These are phyloP conservation scores for Tausonia pullulans DNA, from an alignment of 1,284 basidiomycete genomes.

Conservation along the genomic window DNA sequence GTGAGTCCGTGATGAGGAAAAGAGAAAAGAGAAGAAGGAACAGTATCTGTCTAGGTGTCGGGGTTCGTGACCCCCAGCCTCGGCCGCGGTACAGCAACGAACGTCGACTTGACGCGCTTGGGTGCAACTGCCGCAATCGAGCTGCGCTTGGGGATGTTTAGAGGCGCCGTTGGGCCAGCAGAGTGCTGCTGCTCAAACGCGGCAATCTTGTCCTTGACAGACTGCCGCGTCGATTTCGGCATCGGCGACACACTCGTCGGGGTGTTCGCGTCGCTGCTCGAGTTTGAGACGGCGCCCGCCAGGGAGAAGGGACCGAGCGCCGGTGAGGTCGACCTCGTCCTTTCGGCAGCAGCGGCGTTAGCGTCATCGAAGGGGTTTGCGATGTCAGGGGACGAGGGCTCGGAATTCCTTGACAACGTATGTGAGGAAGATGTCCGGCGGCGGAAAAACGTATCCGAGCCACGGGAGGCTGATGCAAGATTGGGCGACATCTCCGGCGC, in stretches of 20 bases:
- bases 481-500: neutral
- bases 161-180: neutral
- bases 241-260: neutral
- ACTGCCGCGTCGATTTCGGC: neutral
- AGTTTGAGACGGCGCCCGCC: neutral
- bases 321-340: neutral
- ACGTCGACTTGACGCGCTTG: neutral
- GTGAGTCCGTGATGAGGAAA: neutral
- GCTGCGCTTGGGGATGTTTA: neutral
- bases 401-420: neutral
- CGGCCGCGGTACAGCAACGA: constrained; percentile 2
- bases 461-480: neutral
- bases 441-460: neutral
- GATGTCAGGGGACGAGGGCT: neutral
- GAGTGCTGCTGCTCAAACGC: constrained; percentile 1
- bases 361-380: neutral
- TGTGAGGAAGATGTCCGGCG: neutral
- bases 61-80: constrained; percentile 8
- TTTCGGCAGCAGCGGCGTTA: neutral
- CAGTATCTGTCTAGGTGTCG: neutral
- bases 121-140: too few relatives aligned
- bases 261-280: neutral
- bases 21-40: neutral
- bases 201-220: constrained; percentile 5
- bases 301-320: neutral